Evolutionary conservation across 805 yeast genomes (phyloP).

Genomic region (Metschnikowia gruessii): DNA sequence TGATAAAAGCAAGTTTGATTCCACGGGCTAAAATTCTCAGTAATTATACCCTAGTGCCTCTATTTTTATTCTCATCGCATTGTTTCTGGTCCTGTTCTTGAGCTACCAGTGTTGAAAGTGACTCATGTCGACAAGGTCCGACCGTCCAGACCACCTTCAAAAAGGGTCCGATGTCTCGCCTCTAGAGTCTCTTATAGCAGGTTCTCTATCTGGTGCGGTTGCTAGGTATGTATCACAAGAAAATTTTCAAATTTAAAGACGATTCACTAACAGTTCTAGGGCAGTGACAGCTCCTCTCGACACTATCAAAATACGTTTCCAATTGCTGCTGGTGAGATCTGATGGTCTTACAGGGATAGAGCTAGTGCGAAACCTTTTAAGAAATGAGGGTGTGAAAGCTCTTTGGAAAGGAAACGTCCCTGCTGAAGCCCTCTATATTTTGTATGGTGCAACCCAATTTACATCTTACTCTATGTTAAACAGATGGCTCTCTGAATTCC

Average conservation of each 20-base stretch:
- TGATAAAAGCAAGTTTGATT: background rate
- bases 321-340: constrained; percentile 44
- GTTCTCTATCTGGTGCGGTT: constrained; percentile 46
- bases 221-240: constrained; percentile 35
- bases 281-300: constrained; percentile 75
- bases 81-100: background rate
- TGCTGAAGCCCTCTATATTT: constrained; percentile 78
- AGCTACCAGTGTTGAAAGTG: background rate
- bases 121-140: constrained; percentile 5
- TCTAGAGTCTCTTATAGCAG: constrained; percentile 58
- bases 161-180: constrained; percentile 54
- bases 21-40: no score
- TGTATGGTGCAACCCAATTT: constrained; percentile 87
- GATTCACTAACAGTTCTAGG: constrained; percentile 33
- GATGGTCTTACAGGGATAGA: constrained; percentile 24
- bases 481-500: constrained; percentile 33
- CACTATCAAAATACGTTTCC: constrained; percentile 72
- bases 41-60: no score
- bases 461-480: constrained; percentile 62
- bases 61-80: no score
- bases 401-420: constrained; percentile 98
- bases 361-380: constrained; percentile 43
- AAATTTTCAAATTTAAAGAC: no score
- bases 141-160: constrained; percentile 42
- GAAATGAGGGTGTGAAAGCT: constrained; percentile 67